Conservation (phyloP, 371 early-diverging fungal genomes). For the Blastocladiella emersonii region DNA sequence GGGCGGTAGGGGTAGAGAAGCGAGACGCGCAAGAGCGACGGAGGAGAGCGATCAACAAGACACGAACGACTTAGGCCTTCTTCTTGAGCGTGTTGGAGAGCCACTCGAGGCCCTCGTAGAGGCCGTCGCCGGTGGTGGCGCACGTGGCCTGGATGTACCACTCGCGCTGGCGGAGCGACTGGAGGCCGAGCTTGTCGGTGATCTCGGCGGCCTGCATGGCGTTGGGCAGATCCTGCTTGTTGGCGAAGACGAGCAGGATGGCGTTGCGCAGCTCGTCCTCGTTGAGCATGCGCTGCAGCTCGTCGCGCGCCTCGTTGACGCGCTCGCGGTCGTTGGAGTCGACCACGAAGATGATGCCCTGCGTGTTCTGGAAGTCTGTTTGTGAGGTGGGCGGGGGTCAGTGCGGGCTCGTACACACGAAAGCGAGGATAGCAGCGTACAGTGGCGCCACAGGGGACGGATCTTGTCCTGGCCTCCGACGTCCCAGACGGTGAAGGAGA, state of each 20-base stretch:
- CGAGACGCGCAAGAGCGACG: no score
- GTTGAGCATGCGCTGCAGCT: slow-evolving; percentile 71
- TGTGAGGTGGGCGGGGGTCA: neutral
- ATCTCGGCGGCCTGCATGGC: slow-evolving; percentile 73
- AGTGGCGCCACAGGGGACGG: neutral
- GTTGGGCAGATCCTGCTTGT: slow-evolving; percentile 84
- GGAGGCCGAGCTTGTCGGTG: slow-evolving; percentile 72
- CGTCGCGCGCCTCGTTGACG: slow-evolving; percentile 74
- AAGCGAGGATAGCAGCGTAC: neutral
- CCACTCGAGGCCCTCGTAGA: slow-evolving; percentile 74
- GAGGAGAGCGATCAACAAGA: no score
- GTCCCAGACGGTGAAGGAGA: slow-evolving; percentile 95
- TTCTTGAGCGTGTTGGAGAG: slow-evolving; percentile 41
- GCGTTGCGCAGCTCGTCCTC: slow-evolving; percentile 79
- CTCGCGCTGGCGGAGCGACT: slow-evolving; percentile 62
- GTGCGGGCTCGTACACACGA: neutral
- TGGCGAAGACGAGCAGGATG: slow-evolving; percentile 70
- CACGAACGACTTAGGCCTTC: slow-evolving; percentile 19
- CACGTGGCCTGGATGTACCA: slow-evolving; percentile 91
- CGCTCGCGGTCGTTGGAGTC: slow-evolving; percentile 89
- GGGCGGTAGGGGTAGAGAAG: no score
- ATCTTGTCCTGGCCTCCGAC: slow-evolving; percentile 48
- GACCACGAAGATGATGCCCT: slow-evolving; percentile 84
- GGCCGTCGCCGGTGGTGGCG: slow-evolving; percentile 86
- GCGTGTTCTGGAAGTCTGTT: neutral